Evolutionary conservation across 2,329 filamentous ascomycete species (phyloP).

Genomic region (Akanthomyces uredinophilus): DNA sequence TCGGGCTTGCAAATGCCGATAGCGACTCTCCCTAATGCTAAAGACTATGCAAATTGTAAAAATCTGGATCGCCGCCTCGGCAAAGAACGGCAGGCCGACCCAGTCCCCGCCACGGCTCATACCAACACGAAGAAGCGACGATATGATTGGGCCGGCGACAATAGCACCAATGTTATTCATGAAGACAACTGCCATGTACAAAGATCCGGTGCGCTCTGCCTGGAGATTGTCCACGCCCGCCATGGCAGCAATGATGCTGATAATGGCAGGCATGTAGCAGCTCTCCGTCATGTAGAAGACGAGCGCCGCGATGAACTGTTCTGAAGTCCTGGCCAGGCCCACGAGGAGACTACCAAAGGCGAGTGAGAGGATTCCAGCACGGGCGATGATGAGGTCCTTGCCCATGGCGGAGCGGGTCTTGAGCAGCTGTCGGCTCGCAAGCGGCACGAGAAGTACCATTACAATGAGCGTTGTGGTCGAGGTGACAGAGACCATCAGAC

Average conservation of each 20-base stretch:
- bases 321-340: not conserved
- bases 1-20: not conserved
- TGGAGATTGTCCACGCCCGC: not conserved
- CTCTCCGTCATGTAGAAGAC: slow-evolving; percentile 7
- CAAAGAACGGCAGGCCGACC: slow-evolving; percentile 11
- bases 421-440: not conserved
- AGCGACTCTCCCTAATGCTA: slow-evolving; percentile 1
- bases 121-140: slow-evolving; percentile 1
- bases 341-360: slow-evolving; percentile 1
- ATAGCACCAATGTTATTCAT: slow-evolving; percentile 2
- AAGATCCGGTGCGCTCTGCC: not conserved
- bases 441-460: not conserved
- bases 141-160: not conserved
- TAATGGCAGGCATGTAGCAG: slow-evolving; percentile 10
- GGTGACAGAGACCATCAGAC: slow-evolving; percentile 4
- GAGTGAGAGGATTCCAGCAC: slow-evolving; percentile 3
- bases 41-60: slow-evolving; percentile 11
- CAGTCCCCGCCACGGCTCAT: slow-evolving; percentile 2
- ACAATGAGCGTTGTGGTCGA: slow-evolving; percentile 1
- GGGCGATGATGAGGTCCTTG: slow-evolving; percentile 10
- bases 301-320: slow-evolving; percentile 3
- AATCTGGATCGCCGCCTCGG: not conserved
- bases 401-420: slow-evolving; percentile 3
- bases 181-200: slow-evolving; percentile 1
- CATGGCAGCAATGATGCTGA: slow-evolving; percentile 7